Evolutionary conservation across 768 basidiomycete species (phyloP), one percentile per base, ranked within the genome.

Genomic region (Megacollybia marginata): DNA sequence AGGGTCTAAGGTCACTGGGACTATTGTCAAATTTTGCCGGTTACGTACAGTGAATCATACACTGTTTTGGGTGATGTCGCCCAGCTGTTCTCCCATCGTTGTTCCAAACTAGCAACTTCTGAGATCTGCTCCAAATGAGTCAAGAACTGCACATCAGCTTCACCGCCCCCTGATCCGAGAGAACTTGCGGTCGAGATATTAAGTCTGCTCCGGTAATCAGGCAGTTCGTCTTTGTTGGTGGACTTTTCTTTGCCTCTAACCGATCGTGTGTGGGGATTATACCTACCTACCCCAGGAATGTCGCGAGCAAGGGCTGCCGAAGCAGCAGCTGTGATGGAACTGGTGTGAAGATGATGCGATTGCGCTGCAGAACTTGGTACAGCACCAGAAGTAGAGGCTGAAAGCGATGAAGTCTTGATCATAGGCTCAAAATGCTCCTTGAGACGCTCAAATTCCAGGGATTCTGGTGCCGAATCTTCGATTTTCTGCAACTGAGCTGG

Each of bases 351-450:
- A 64, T 81, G 80, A 70, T 85, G 85, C 72, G 84, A 80, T 70
- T 79, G 70, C 44, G 77, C 69, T 56, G 73, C 67, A 59, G 69
- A 72, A 65, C 72, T 73, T 54, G 69, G 69, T 49, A 72, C 65
- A 57, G 65, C 64, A 64, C 69, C 60, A 63, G 75, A 68, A 59
- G 78, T 72, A 64, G 83, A 83, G 66, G 84, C 75, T 61, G 85
- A 82, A 66, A 80, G 72, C 52, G 84, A 79, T 53, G 88, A 82
- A 74, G 86, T 80, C 68, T 92, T 84, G 67, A 99, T 70, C 72
- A 91, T 88, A 49, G 92, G 88, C 64, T 98, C 96, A 71, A 97
- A 93, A 66, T 98, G 94, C 59, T 96, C 92, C 69, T 95, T 95
- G 58, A 99, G 67, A 52, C 86, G 80, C 57, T 99, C 96, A 61